These are phyloP conservation scores for Coemansia sp. DNA, from an alignment of 192 early-diverging fungal genomes.

Conservation along the genomic window DNA sequence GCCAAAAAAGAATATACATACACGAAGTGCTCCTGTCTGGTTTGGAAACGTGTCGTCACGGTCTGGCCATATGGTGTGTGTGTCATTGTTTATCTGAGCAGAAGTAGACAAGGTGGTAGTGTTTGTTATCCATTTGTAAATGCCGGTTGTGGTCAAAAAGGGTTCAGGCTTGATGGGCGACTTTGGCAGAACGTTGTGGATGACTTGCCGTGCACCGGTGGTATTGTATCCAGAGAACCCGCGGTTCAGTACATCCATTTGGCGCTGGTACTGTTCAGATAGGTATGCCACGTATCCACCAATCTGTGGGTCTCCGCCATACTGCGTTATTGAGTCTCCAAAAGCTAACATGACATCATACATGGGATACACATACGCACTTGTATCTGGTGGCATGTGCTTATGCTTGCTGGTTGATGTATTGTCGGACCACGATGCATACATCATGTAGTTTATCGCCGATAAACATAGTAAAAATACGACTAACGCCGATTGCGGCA, in stretches of 20 bases:
- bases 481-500: too few species aligned
- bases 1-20: not conserved
- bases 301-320: not conserved
- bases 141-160: not conserved
- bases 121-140: not conserved
- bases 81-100: not conserved
- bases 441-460: too few species aligned
- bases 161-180: not conserved
- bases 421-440: too few species aligned
- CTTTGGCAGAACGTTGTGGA: not conserved
- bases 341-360: not conserved
- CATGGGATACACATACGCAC: not conserved
- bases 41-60: not conserved
- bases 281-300: not conserved
- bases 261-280: not conserved
- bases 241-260: slow-evolving; percentile 7
- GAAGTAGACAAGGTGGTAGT: not conserved
- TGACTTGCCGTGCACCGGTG: not conserved
- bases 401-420: too few species aligned
- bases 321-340: slow-evolving; percentile 7
- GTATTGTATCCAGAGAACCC: slow-evolving; percentile 2
- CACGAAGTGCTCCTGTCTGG: not conserved
- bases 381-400: not conserved
- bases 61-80: not conserved
- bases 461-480: too few species aligned